Evolutionary conservation across 192 early-diverging fungal genomes (phyloP), one percentile per base, ranked within the genome.

Genomic region (Rhizophagus sp.): DNA sequence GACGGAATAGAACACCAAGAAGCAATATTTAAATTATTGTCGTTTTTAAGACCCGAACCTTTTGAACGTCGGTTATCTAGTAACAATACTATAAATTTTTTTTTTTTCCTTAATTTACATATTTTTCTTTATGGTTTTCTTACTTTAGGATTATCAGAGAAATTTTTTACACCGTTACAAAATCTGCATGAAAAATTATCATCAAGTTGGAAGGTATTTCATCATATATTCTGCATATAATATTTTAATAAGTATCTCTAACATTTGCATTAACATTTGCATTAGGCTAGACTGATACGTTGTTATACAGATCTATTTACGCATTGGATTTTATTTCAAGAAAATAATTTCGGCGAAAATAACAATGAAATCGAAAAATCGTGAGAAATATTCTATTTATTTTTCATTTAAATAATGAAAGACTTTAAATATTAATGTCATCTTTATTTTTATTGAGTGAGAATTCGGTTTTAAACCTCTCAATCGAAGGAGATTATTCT

Each of bases 121-220:
- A 17, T 49, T 25, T n/a, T 27, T 22, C 34, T 79, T 68, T 67
- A 10, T 36, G 27, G 19, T 39, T 19, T 47, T 79, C 39, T 12
- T 36, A 36, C 4, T 12, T 12, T 83, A 89, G 89, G 86, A 24
- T 44, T 90, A 2, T 85, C 79, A 63, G 27, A 71, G 12, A 61
- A 70, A 15, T 84, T 83, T 52, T 34, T 90, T 27, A 79, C 80
- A 61, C 89, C 89, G 27, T 69, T 90, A 4, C 68, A 86, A 25
- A 44, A 71, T 3, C 52, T 88, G 9, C 88, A 80, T 47, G 76
- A 67, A 25, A 75, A 85, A 10, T 85, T 80, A 52, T 81, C 83
- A 47, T 81, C 83, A 13, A 66, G 67, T 41, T 89, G 88, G 88
- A 89, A 89, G 87, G 88, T 86, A 83, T 17, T 41, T 50, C 24